Percentiles rank a stretch among this genome's conserved stretches.
Evolutionary conservation across 164 flowering plant species (phyloP).

Genomic region (Umbellularia californica): DNA sequence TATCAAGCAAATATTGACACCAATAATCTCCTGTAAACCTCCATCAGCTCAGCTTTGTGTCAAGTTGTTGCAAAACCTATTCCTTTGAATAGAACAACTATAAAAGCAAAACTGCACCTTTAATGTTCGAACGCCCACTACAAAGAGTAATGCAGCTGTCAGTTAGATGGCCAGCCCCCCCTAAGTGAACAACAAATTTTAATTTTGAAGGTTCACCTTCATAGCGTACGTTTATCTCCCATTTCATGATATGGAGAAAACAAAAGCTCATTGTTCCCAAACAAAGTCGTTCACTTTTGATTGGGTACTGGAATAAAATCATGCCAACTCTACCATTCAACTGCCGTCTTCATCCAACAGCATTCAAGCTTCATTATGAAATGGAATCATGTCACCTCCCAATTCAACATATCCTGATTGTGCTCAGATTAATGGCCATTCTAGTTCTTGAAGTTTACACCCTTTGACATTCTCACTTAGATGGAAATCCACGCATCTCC

Average conservation of each 20-base stretch:
- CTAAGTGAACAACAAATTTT: not conserved
- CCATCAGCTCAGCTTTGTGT: not conserved
- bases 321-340: not conserved
- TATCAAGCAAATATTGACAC: not conserved
- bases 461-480: slow-evolving; percentile 11
- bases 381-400: slow-evolving; percentile 10
- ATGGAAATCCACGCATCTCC: slow-evolving; percentile 6
- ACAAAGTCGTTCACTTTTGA: not conserved
- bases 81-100: not conserved
- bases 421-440: slow-evolving; percentile 9
- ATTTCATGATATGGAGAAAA: not conserved
- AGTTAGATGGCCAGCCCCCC: not conserved
- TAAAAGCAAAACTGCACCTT: not conserved
- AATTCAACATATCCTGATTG: slow-evolving; percentile 11
- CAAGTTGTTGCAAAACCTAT: not conserved
- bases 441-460: slow-evolving; percentile 20
- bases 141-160: not conserved
- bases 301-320: not conserved
- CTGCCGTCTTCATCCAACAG: not conserved
- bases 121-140: not conserved
- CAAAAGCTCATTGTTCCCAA: not conserved
- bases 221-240: not conserved
- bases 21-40: not conserved
- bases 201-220: not conserved
- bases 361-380: not conserved